Conservation (phyloP, 148 eudicot species). For the Vaccinium vitisidaea region DNA sequence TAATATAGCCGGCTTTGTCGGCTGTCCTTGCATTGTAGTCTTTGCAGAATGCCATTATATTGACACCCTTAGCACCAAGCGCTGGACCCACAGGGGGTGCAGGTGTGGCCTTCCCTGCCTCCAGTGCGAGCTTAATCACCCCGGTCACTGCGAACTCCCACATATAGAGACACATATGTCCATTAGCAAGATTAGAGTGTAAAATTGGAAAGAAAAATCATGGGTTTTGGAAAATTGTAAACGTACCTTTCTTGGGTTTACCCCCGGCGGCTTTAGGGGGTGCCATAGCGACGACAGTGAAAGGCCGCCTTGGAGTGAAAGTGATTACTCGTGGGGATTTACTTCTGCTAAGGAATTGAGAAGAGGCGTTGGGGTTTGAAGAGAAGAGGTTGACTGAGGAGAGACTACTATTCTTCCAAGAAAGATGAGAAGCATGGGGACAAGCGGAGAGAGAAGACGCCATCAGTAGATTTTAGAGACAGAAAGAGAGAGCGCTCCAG, state of each 20-base stretch:
- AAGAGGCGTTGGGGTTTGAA: constrained; percentile 13
- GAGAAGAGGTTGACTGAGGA: not conserved
- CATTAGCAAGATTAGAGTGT: not conserved
- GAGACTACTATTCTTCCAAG: not conserved
- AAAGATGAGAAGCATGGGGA: not conserved
- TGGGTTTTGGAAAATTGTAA: not conserved
- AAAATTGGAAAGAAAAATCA: too few relatives aligned
- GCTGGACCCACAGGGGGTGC: constrained; percentile 99
- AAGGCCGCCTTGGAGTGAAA: constrained; percentile 2
- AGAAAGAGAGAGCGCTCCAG: not conserved
- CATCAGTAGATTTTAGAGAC: not conserved
- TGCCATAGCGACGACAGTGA: constrained; percentile 21
- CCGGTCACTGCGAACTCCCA: constrained; percentile 63
- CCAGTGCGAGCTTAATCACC: constrained; percentile 83
- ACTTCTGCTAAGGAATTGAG: constrained; percentile 8
- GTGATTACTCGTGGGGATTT: not conserved
- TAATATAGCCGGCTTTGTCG: constrained; percentile 83
- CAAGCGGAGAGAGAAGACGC: constrained; percentile 9
- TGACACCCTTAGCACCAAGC: constrained; percentile 93
- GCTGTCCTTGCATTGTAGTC: constrained; percentile 97
- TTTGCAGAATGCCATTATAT: constrained; percentile 90
- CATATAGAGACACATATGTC: not conserved
- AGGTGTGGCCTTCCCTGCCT: constrained; percentile 97
- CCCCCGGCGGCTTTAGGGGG: constrained; percentile 23
- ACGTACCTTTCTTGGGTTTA: constrained; percentile 17